phyloP scores from a whole-genome alignment of 2,329 filamentous ascomycete genomes.

The Mycogone perniciosa region DNA sequence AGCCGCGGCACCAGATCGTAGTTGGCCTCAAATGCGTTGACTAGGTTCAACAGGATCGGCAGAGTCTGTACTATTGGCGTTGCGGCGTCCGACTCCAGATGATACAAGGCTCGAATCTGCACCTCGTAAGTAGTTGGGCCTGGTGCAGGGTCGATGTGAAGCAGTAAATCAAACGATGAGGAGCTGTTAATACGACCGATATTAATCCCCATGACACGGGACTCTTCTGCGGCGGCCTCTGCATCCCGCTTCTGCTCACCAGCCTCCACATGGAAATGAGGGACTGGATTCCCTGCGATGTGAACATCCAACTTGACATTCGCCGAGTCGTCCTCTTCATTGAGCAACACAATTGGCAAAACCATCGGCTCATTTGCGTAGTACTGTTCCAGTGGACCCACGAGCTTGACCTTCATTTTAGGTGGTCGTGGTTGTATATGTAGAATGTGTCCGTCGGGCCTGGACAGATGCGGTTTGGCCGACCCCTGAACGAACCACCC shows the following conservation, averaged over 20 bases:
- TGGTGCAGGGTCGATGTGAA: constrained; percentile 46
- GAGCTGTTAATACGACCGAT: constrained; percentile 44
- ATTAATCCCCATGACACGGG: constrained; percentile 34
- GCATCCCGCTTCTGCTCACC: constrained; percentile 28
- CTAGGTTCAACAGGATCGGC: constrained; percentile 62
- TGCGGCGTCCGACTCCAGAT: constrained; percentile 69
- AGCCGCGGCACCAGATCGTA: constrained; percentile 80
- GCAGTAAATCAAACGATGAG: constrained; percentile 35
- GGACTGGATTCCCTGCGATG: constrained; percentile 53
- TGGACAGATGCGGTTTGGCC: constrained; percentile 40
- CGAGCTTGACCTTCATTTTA: constrained; percentile 72
- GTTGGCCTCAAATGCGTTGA: constrained; percentile 83
- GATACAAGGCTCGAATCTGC: constrained; percentile 68
- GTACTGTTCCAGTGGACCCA: constrained; percentile 61
- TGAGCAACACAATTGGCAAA: constrained; percentile 64
- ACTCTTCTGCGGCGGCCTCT: constrained; percentile 35
- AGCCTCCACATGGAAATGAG: constrained; percentile 38
- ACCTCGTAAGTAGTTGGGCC: constrained; percentile 57
- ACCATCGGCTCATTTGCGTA: constrained; percentile 76
- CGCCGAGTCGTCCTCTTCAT: constrained; percentile 76
- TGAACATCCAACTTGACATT: constrained; percentile 63
- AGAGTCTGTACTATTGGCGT: constrained; percentile 74
- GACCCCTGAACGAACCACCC: constrained; percentile 46
- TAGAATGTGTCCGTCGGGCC: constrained; percentile 49
- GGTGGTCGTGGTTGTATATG: constrained; percentile 82